These are phyloP conservation scores for Suillus luteus DNA, from an alignment of 768 basidiomycete species.

Conservation along the genomic window DNA sequence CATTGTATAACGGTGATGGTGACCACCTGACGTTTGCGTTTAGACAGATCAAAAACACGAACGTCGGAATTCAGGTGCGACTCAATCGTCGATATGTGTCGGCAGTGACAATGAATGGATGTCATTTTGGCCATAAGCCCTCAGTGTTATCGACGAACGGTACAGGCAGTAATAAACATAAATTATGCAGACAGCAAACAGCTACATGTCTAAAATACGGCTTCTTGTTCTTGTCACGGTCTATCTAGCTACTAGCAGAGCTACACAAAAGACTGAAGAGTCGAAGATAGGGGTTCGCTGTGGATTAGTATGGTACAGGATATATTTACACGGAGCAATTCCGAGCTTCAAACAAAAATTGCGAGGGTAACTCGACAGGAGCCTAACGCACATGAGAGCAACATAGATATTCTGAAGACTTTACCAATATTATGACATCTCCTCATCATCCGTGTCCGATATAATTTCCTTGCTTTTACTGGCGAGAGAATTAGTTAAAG, in stretches of 20 bases:
- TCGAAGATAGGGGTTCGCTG: not conserved
- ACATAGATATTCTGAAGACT: constrained; percentile 14
- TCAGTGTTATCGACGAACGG: not conserved
- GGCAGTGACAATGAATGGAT: no score
- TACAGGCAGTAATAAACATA: not conserved
- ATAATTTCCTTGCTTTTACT: constrained; percentile 48
- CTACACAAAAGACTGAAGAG: not conserved
- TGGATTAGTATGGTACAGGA: not conserved
- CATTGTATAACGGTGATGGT: no score
- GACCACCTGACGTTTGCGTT: no score
- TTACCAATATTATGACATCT: constrained; percentile 50
- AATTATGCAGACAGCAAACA: not conserved
- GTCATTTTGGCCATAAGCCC: no score
- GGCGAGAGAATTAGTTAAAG: constrained; percentile 12
- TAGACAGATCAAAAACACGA: no score
- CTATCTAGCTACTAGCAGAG: not conserved
- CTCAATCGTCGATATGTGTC: no score
- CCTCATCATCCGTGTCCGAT: constrained; percentile 54
- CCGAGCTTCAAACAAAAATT: not conserved
- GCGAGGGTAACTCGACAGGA: not conserved
- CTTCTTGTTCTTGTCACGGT: not conserved
- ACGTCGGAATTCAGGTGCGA: no score
- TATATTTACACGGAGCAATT: not conserved
- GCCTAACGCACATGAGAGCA: constrained; percentile 15
- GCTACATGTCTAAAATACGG: not conserved